A percentile compares a stretch with the other conserved stretches of the same genome.
Evolutionary conservation across 768 basidiomycete genomes (phyloP).

Genomic region (Leucocoprinus sp.): DNA sequence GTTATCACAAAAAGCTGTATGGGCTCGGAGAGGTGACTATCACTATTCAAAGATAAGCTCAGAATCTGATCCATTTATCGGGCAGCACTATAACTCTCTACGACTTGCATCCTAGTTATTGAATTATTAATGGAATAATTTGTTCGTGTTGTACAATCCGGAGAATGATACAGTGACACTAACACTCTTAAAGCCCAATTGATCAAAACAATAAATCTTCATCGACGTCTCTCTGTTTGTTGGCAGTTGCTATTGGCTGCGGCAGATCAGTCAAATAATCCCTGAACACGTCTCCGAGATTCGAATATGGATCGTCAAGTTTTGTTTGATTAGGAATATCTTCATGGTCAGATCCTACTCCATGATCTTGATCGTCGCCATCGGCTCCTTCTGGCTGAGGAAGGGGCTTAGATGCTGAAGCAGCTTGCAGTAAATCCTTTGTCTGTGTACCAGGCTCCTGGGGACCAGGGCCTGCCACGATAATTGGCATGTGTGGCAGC

Average conservation of each 20-base stretch:
- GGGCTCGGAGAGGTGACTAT: constrained; percentile 80
- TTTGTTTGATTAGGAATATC: constrained; percentile 21
- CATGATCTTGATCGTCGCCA: constrained; percentile 24
- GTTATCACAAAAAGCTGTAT: constrained; percentile 92
- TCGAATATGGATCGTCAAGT: constrained; percentile 71
- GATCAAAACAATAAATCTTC: constrained; percentile 64
- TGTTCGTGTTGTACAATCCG: constrained; percentile 6
- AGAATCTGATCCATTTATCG: constrained; percentile 4
- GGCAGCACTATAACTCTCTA: constrained; percentile 84
- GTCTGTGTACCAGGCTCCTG: constrained; percentile 31
- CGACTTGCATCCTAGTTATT: constrained; percentile 37
- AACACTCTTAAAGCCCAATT: not conserved
- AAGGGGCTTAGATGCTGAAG: constrained; percentile 12
- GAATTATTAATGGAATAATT: not conserved
- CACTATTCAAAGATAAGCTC: not conserved
- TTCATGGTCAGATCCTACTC: constrained; percentile 17
- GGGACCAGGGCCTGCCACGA: constrained; percentile 58
- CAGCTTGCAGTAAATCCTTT: constrained; percentile 17
- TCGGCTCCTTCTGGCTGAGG: constrained; percentile 21
- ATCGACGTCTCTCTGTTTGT: constrained; percentile 35
- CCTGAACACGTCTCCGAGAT: constrained; percentile 69
- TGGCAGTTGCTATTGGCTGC: constrained; percentile 43
- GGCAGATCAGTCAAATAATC: constrained; percentile 70
- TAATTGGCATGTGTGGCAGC: constrained; percentile 37
- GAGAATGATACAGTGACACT: not conserved